phyloP scores from a whole-genome alignment of 2,329 filamentous ascomycete genomes.

The Monilinia vaccinii-corymbosi region DNA sequence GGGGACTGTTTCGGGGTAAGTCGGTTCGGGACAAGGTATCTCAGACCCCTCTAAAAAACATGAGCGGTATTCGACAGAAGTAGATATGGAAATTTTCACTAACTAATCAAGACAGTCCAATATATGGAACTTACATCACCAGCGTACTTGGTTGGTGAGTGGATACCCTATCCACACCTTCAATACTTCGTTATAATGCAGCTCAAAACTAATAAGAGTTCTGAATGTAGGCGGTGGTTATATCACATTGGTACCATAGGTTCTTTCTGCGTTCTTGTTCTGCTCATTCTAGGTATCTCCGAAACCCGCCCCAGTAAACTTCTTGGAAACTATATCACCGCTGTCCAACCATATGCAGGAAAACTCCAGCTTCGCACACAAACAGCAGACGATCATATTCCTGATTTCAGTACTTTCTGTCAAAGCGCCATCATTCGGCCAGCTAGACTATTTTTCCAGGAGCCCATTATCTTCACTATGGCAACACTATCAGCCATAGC shows the following conservation, averaged over 20 bases:
- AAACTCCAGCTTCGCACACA: conserved; percentile 22
- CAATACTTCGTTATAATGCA: neutral
- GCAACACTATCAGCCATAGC: conserved; percentile 36
- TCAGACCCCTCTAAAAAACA: neutral
- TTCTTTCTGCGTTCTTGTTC: conserved; percentile 29
- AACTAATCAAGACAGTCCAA: conserved; percentile 31
- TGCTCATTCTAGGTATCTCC: conserved; percentile 32
- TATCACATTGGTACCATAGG: conserved; percentile 35
- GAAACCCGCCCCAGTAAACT: conserved; percentile 39
- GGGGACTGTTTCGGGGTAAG: conserved; percentile 29
- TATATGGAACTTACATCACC: conserved; percentile 35
- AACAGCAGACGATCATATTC: conserved; percentile 33
- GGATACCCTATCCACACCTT: neutral
- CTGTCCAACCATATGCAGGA: conserved; percentile 16
- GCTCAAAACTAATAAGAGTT: neutral
- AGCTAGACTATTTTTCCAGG: conserved; percentile 35
- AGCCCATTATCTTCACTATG: conserved; percentile 38
- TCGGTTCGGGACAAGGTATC: neutral
- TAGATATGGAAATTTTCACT: neutral
- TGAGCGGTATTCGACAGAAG: too few species aligned
- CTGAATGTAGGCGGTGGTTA: conserved; percentile 34
- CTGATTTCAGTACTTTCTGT: conserved; percentile 31
- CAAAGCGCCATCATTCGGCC: conserved; percentile 35
- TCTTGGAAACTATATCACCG: conserved; percentile 30
- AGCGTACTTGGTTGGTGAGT: conserved; percentile 32